phyloP scores from a whole-genome alignment of 2,329 filamentous ascomycete genomes.

The Diaporthe helianthi region DNA sequence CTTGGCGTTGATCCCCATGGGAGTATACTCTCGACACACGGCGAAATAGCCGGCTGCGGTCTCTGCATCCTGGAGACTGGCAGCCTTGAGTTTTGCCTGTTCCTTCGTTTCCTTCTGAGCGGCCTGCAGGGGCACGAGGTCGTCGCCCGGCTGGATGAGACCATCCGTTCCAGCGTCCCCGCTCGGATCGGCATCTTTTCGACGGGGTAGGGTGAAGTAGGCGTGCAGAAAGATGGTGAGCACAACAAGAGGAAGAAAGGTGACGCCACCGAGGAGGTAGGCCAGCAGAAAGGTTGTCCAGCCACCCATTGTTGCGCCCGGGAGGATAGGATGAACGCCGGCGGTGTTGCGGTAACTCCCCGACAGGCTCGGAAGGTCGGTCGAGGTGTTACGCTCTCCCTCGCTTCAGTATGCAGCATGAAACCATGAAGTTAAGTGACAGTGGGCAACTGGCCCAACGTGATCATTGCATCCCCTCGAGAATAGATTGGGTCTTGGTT shows the following conservation, averaged over 20 bases:
- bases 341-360: background rate
- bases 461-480: constrained; percentile 32
- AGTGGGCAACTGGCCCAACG: constrained; percentile 22
- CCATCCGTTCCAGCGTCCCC: constrained; percentile 45
- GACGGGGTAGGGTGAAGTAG: constrained; percentile 70
- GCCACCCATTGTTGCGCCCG: constrained; percentile 50
- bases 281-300: constrained; percentile 70
- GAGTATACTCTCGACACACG: constrained; percentile 91
- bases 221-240: constrained; percentile 67
- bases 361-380: constrained; percentile 19
- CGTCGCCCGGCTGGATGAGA: constrained; percentile 67
- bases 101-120: constrained; percentile 66
- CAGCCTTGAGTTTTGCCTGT: constrained; percentile 61
- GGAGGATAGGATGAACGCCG: constrained; percentile 1
- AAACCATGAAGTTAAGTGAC: constrained; percentile 25
- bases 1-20: constrained; percentile 90
- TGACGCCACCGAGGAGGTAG: constrained; percentile 87
- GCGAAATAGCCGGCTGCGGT: constrained; percentile 92
- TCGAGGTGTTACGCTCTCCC: constrained; percentile 30
- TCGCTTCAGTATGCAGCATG: constrained; percentile 31
- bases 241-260: constrained; percentile 80
- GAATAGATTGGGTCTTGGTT: background rate
- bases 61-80: constrained; percentile 67
- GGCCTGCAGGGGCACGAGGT: constrained; percentile 68
- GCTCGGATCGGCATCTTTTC: constrained; percentile 47